Evolutionary conservation across 345 rosid genomes (phyloP).

Genomic region (Clausena lansium): DNA sequence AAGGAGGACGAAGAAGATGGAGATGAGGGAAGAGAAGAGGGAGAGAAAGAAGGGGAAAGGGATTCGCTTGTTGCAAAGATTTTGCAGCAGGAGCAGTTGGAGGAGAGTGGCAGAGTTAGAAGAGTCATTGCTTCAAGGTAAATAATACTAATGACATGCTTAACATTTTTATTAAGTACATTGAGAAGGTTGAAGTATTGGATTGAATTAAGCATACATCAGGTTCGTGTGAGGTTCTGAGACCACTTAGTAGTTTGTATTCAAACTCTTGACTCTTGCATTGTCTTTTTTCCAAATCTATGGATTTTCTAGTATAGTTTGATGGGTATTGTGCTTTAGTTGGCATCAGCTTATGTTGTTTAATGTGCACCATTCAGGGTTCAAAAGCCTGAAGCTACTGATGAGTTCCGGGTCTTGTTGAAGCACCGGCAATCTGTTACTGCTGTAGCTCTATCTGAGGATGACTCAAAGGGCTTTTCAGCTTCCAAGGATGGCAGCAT

Average conservation of each 20-base stretch:
- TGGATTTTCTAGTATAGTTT: not conserved
- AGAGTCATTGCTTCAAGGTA: conserved; percentile 79
- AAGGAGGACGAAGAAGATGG: conserved; percentile 36
- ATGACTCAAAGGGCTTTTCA: conserved; percentile 81
- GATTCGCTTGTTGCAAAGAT: conserved; percentile 59
- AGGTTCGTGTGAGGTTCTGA: not conserved
- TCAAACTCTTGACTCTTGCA: not conserved
- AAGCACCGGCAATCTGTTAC: conserved; percentile 83
- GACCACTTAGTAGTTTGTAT: not conserved
- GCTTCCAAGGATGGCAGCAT: conserved; percentile 89
- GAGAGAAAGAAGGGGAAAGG: conserved; percentile 54
- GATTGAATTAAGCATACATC: too few species aligned
- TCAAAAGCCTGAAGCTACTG: conserved; percentile 54
- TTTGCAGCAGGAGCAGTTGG: conserved; percentile 84
- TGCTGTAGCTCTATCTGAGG: conserved; percentile 81
- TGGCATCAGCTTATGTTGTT: conserved; percentile 15
- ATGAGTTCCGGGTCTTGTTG: conserved; percentile 47
- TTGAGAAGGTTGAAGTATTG: not conserved
- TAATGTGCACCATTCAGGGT: conserved; percentile 44
- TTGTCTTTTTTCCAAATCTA: not conserved
- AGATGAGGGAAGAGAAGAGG: conserved; percentile 35
- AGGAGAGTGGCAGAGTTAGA: conserved; percentile 80
- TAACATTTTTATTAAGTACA: not conserved
- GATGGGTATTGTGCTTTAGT: not conserved
- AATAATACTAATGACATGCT: not conserved